Percentiles rank a stretch among this genome's conserved stretches.
Conservation (phyloP, 140 eudicot species). For the Anethum foeniculum region DNA sequence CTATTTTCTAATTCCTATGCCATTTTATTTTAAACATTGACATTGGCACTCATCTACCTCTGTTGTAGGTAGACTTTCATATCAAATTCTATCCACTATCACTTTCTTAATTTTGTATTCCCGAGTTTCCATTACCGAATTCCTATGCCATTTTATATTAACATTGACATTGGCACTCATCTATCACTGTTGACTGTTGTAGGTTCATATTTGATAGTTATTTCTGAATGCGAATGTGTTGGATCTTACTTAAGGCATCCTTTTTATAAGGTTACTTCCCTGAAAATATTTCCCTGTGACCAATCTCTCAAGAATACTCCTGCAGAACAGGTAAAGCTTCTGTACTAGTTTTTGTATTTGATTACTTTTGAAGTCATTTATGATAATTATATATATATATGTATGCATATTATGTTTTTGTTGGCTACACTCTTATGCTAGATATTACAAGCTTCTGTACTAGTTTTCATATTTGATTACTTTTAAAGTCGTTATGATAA, state of each 20-base stretch:
- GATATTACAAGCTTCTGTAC: background rate
- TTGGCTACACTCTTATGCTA: background rate
- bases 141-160: background rate
- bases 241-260: slow-evolving; percentile 82
- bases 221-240: slow-evolving; percentile 63
- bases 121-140: background rate
- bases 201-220: slow-evolving; percentile 72
- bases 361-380: background rate
- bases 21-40: background rate
- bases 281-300: slow-evolving; percentile 75
- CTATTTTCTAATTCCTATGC: background rate
- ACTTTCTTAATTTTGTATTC: background rate
- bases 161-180: background rate
- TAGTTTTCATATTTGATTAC: background rate
- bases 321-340: slow-evolving; percentile 47
- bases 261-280: slow-evolving; percentile 52
- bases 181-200: background rate
- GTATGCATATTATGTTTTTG: background rate
- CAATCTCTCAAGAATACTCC: slow-evolving; percentile 55
- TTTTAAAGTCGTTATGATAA: background rate
- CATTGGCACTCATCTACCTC: background rate
- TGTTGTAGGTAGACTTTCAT: background rate
- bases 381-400: background rate
- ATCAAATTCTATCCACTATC: background rate
- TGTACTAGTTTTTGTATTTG: background rate